A percentile compares a stretch with the other conserved stretches of the same genome.
These are phyloP conservation scores for Yamadazyma olivae DNA, from an alignment of 805 yeast species.

Conservation along the genomic window DNA sequence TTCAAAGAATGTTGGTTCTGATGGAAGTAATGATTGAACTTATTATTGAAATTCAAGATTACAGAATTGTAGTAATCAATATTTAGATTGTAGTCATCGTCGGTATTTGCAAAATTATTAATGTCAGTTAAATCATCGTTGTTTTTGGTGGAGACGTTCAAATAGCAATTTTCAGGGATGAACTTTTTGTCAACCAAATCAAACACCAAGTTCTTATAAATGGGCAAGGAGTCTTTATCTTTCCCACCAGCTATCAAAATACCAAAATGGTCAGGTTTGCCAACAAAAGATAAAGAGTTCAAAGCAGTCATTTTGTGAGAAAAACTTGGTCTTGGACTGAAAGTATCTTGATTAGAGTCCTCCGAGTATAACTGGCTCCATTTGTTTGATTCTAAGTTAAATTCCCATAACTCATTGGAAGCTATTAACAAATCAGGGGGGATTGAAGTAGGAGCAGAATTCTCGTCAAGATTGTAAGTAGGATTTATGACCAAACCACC, in stretches of 20 bases:
- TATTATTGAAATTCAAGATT: conserved; percentile 30
- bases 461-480: conserved; percentile 6
- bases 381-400: conserved; percentile 46
- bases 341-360: conserved; percentile 16
- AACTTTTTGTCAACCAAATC: conserved; percentile 43
- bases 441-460: conserved; percentile 1
- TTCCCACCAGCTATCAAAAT: conserved; percentile 54
- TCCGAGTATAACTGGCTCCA: conserved; percentile 51
- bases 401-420: conserved; percentile 67
- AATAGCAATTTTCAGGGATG: conserved; percentile 14
- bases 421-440: conserved; percentile 36
- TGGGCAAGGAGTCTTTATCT: conserved; percentile 28
- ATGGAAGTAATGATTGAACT: conserved; percentile 16
- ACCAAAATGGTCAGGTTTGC: conserved; percentile 43
- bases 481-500: conserved; percentile 54
- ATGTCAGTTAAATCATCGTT: conserved; percentile 8
- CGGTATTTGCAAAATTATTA: conserved; percentile 12
- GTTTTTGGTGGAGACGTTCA: conserved; percentile 6
- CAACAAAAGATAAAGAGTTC: conserved; percentile 33
- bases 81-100: conserved; percentile 18
- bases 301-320: conserved; percentile 50
- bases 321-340: conserved; percentile 41
- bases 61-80: conserved; percentile 33
- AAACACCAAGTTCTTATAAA: conserved; percentile 36
- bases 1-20: not conserved